These are phyloP conservation scores for Aspergillus neoniger DNA, from an alignment of 2,329 filamentous ascomycete genomes.

Conservation along the genomic window DNA sequence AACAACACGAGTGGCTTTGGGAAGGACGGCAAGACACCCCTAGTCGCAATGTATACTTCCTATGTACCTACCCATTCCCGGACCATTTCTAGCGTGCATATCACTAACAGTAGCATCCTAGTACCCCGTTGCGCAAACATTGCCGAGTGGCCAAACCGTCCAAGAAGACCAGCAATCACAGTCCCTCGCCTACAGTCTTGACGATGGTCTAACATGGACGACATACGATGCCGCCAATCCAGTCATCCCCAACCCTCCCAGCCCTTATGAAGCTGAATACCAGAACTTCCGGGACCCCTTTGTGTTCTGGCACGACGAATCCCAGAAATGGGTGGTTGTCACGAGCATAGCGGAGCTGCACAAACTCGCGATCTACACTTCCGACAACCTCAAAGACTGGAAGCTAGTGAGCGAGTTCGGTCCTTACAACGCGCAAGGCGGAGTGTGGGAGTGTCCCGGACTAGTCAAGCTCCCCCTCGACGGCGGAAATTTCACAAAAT, in stretches of 20 bases:
- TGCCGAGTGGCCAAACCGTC: slow-evolving; percentile 27
- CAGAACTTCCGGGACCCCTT: slow-evolving; percentile 62
- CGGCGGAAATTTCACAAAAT: slow-evolving; percentile 25
- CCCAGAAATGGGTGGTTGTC: slow-evolving; percentile 26
- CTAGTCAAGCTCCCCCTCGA: slow-evolving; percentile 27
- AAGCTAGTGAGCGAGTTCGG: slow-evolving; percentile 27
- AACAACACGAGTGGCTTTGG: slow-evolving; percentile 70
- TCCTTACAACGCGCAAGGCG: slow-evolving; percentile 28
- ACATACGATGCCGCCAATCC: slow-evolving; percentile 60
- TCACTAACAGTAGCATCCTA: background rate
- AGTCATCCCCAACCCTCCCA: slow-evolving; percentile 54
- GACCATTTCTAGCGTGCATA: background rate
- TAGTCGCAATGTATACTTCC: slow-evolving; percentile 63
- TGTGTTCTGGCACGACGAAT: slow-evolving; percentile 43
- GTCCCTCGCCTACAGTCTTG: slow-evolving; percentile 15
- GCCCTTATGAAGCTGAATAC: slow-evolving; percentile 48
- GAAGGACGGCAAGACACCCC: slow-evolving; percentile 58
- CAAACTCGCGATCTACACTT: slow-evolving; percentile 29
- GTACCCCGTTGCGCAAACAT: slow-evolving; percentile 24
- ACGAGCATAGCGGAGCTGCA: slow-evolving; percentile 21
- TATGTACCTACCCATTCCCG: slow-evolving; percentile 22
- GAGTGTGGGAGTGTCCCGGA: slow-evolving; percentile 35
- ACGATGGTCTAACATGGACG: slow-evolving; percentile 14
- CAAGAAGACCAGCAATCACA: slow-evolving; percentile 16
- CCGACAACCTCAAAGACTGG: slow-evolving; percentile 32